Evolutionary conservation across 2,329 filamentous ascomycete genomes (phyloP).

Genomic region (Ascochyta koolunga): DNA sequence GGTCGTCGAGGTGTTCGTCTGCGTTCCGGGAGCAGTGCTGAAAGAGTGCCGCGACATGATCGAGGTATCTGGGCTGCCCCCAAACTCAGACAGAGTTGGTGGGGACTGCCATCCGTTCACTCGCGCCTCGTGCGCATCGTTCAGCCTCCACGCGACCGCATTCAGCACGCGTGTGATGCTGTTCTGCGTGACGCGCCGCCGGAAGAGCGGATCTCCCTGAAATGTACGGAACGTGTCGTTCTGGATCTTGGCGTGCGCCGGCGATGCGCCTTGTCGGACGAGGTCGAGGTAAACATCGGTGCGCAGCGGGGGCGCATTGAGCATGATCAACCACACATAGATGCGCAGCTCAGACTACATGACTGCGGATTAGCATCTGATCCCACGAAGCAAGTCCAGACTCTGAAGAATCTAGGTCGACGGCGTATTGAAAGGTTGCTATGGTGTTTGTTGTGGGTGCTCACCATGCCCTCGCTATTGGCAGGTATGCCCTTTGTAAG

Average conservation of each 20-base stretch:
- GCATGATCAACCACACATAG: slow-evolving; percentile 93
- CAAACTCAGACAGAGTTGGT: slow-evolving; percentile 56
- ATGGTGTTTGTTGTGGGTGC: slow-evolving; percentile 5
- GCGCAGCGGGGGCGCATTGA: slow-evolving; percentile 82
- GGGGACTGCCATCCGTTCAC: slow-evolving; percentile 59
- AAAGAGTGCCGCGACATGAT: slow-evolving; percentile 43
- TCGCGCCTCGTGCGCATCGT: slow-evolving; percentile 73
- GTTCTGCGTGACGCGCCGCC: slow-evolving; percentile 91
- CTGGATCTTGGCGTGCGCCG: slow-evolving; percentile 94
- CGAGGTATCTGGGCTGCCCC: slow-evolving; percentile 54
- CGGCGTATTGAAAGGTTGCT: not conserved
- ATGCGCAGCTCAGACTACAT: slow-evolving; percentile 85
- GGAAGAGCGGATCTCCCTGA: slow-evolving; percentile 96
- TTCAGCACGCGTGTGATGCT: slow-evolving; percentile 93
- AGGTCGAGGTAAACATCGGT: slow-evolving; percentile 90
- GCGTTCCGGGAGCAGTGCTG: slow-evolving; percentile 26
- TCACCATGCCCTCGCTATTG: slow-evolving; percentile 81
- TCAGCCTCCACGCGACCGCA: slow-evolving; percentile 90
- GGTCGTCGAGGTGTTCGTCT: slow-evolving; percentile 42
- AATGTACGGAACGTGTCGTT: slow-evolving; percentile 98
- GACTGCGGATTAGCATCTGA: slow-evolving; percentile 2
- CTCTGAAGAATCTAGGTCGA: not conserved
- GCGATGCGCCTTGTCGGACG: slow-evolving; percentile 90
- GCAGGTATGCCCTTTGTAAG: slow-evolving; percentile 77
- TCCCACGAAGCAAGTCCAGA: not conserved